Percentiles rank a stretch among this genome's conserved stretches.
Evolutionary conservation across 75 land plant species (phyloP).

Genomic region (Isoetes taiwanensis): DNA sequence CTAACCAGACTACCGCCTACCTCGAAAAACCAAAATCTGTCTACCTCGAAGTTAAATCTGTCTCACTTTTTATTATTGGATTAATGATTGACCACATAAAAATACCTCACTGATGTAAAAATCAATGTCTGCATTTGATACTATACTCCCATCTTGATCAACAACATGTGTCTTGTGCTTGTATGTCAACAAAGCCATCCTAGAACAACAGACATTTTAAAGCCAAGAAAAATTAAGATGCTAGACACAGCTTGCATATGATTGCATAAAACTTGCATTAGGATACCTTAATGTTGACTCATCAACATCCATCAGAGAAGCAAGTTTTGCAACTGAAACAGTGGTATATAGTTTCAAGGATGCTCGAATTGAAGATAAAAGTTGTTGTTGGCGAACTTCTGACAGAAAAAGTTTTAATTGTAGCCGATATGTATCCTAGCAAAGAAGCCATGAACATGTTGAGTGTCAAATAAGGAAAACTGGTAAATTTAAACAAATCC

Average conservation of each 20-base stretch:
- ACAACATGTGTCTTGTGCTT: constrained; percentile 94
- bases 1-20: no score
- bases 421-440: constrained; percentile 95
- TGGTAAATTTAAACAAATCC: neutral
- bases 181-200: constrained; percentile 86
- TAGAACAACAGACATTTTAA: no score
- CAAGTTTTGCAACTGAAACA: constrained; percentile 72
- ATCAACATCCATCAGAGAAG: constrained; percentile 85
- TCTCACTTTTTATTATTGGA: no score
- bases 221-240: no score
- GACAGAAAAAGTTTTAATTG: constrained; percentile 90
- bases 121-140: constrained; percentile 84
- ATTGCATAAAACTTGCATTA: neutral
- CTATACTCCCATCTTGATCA: constrained; percentile 56
- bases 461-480: neutral
- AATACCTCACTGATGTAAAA: constrained; percentile 80
- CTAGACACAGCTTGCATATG: no score
- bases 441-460: neutral
- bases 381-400: constrained; percentile 91
- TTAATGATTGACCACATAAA: neutral
- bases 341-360: constrained; percentile 84
- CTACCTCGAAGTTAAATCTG: no score
- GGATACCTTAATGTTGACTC: constrained; percentile 68
- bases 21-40: no score
- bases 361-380: constrained; percentile 61